These are phyloP conservation scores for Apiospora koreana DNA, from an alignment of 2,329 filamentous ascomycete genomes.

Conservation along the genomic window DNA sequence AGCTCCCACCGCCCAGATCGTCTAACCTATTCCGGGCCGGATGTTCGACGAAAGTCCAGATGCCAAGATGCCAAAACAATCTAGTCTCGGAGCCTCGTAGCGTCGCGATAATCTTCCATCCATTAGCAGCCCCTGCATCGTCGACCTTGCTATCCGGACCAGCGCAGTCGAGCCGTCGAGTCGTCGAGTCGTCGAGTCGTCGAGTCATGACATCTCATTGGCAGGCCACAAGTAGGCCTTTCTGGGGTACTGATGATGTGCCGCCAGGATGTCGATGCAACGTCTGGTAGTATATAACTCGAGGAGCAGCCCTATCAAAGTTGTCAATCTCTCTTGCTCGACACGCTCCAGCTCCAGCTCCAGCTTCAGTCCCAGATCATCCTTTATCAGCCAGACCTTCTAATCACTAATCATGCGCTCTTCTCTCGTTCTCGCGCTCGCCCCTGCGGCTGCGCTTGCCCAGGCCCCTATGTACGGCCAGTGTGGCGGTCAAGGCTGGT, in stretches of 20 bases:
- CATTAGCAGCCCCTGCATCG: conserved; percentile 7
- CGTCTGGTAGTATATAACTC: not conserved
- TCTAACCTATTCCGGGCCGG: conserved; percentile 1
- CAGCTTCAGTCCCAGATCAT: not conserved
- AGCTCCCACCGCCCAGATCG: not conserved
- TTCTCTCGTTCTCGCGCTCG: not conserved
- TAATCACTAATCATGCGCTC: not conserved
- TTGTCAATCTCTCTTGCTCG: not conserved
- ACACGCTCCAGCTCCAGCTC: not conserved
- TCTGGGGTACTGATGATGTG: not conserved
- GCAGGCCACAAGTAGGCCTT: not conserved
- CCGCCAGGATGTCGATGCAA: not conserved
- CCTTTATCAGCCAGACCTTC: no score
- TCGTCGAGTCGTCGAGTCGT: no score
- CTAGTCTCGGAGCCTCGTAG: not conserved
- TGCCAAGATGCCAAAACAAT: conserved; percentile 8
- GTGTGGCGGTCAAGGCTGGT: conserved; percentile 9
- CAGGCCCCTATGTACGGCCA: conserved; percentile 9
- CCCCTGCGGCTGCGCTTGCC: conserved; percentile 6
- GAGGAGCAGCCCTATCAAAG: no score
- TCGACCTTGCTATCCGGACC: not conserved
- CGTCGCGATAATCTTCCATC: conserved; percentile 8
- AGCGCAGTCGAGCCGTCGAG: no score
- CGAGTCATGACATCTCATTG: not conserved
- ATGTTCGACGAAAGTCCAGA: not conserved